phyloP scores from a whole-genome alignment of 139 green algal genomes.

The Coelastrella sp. region DNA sequence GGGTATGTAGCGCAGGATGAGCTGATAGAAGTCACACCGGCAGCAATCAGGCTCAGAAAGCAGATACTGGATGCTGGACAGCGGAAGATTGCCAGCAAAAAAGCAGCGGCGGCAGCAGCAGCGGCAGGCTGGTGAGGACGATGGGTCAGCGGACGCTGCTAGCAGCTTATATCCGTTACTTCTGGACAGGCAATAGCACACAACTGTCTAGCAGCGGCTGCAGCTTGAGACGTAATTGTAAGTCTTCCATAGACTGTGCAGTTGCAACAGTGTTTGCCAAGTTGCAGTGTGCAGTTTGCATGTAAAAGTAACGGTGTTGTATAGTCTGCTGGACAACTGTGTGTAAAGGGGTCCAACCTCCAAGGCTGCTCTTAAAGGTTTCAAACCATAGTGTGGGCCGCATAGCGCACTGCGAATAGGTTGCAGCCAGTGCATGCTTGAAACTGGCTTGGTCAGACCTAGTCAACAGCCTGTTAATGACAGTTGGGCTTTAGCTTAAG shows the following conservation, averaged over 20 bases:
- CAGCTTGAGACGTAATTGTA: background rate
- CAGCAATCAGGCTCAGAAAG: slow-evolving; percentile 81
- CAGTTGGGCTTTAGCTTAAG: too few species aligned
- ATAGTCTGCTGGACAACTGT: too few species aligned
- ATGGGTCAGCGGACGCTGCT: background rate
- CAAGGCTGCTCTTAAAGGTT: too few species aligned
- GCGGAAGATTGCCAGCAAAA: slow-evolving; percentile 42
- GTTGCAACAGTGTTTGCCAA: background rate
- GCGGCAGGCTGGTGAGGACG: background rate
- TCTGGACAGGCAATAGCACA: background rate
- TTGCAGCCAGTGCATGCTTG: too few species aligned
- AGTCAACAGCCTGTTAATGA: too few species aligned
- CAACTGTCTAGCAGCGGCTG: background rate
- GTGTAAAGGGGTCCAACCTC: too few species aligned
- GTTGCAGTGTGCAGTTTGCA: too few species aligned
- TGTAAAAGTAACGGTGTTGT: background rate
- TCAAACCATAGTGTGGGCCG: too few species aligned
- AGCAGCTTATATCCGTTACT: background rate
- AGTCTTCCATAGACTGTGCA: too few species aligned
- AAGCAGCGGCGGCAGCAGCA: slow-evolving; percentile 4
- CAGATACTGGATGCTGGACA: slow-evolving; percentile 54
- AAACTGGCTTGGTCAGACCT: too few species aligned
- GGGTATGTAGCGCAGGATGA: slow-evolving; percentile 87
- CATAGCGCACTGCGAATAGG: too few species aligned
- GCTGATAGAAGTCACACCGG: slow-evolving; percentile 91